phyloP scores from a whole-genome alignment of 2,329 filamentous ascomycete species.

The Penicillium corylophilum region DNA sequence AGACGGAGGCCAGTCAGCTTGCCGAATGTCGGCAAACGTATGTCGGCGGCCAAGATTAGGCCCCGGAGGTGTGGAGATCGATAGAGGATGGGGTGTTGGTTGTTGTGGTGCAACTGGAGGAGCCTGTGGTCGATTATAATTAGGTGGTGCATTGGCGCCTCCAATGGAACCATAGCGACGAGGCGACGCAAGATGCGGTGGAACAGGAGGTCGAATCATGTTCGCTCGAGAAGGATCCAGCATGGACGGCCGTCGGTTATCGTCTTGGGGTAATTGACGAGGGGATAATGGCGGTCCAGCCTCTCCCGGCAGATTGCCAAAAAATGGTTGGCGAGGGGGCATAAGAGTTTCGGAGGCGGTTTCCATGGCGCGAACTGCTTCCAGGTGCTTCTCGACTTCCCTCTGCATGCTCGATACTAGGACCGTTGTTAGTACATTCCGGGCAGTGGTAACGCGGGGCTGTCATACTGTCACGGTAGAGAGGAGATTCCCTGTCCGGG shows the following conservation, averaged over 20 bases:
- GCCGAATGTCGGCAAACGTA: slow-evolving; percentile 92
- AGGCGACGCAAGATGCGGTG: slow-evolving; percentile 77
- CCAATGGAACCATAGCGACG: slow-evolving; percentile 87
- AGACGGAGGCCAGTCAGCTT: slow-evolving; percentile 69
- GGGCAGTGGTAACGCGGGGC: not conserved
- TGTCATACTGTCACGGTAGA: slow-evolving; percentile 76
- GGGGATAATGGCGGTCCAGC: slow-evolving; percentile 77
- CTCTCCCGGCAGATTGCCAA: slow-evolving; percentile 61
- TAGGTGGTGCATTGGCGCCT: slow-evolving; percentile 65
- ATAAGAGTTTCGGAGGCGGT: slow-evolving; percentile 65
- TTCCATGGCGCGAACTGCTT: slow-evolving; percentile 57
- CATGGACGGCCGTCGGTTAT: slow-evolving; percentile 70
- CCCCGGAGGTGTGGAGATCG: slow-evolving; percentile 57
- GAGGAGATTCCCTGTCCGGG: slow-evolving; percentile 70
- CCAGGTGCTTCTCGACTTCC: slow-evolving; percentile 62
- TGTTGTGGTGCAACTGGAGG: slow-evolving; percentile 67
- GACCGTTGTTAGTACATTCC: slow-evolving; percentile 15
- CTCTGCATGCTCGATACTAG: slow-evolving; percentile 59
- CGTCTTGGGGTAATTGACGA: slow-evolving; percentile 81
- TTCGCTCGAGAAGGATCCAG: slow-evolving; percentile 61
- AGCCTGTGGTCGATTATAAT: slow-evolving; percentile 68
- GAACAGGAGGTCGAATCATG: slow-evolving; percentile 74
- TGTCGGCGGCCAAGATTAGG: slow-evolving; percentile 77
- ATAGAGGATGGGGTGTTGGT: slow-evolving; percentile 62
- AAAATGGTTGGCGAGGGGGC: slow-evolving; percentile 65